A percentile compares a stretch with the other conserved stretches of the same genome.
phyloP scores from a whole-genome alignment of 1,284 basidiomycete genomes.

The Trichosporon sp. region DNA sequence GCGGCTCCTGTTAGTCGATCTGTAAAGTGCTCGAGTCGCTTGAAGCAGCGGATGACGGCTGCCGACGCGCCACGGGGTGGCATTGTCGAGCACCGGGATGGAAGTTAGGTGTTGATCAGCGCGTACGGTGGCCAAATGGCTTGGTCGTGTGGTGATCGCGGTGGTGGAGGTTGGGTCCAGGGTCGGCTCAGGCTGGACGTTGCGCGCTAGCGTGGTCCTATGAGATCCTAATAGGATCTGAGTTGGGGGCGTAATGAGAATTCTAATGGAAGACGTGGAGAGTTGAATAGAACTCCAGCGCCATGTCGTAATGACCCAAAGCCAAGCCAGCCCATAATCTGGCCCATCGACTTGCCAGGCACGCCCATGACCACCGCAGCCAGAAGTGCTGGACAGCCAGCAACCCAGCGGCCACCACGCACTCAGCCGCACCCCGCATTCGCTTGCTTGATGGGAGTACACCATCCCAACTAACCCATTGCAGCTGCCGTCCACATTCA shows the following conservation, averaged over 20 bases:
- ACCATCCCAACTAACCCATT: too few species aligned
- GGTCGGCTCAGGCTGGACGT: too few species aligned
- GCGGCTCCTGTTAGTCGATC: slow-evolving; percentile 81
- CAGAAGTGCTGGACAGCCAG: too few species aligned
- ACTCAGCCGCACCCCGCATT: not conserved
- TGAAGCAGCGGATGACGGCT: slow-evolving; percentile 78
- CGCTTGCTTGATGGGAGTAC: not conserved
- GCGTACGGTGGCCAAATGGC: not conserved
- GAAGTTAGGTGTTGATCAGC: not conserved
- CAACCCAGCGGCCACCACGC: too few species aligned
- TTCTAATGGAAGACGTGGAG: too few species aligned
- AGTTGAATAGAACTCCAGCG: not conserved
- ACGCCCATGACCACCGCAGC: not conserved
- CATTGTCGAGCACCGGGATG: too few species aligned
- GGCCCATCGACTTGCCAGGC: not conserved
- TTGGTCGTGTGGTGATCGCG: not conserved
- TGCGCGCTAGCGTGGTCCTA: too few species aligned
- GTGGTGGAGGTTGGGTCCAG: too few species aligned
- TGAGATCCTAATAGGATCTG: too few species aligned
- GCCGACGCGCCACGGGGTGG: slow-evolving; percentile 36
- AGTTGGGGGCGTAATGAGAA: too few species aligned
- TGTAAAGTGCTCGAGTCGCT: slow-evolving; percentile 65
- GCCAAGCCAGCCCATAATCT: not conserved
- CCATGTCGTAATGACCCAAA: not conserved
- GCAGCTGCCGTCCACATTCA: not conserved